These are phyloP conservation scores for Dendrothele bispora DNA, from an alignment of 768 basidiomycete genomes.

Conservation along the genomic window DNA sequence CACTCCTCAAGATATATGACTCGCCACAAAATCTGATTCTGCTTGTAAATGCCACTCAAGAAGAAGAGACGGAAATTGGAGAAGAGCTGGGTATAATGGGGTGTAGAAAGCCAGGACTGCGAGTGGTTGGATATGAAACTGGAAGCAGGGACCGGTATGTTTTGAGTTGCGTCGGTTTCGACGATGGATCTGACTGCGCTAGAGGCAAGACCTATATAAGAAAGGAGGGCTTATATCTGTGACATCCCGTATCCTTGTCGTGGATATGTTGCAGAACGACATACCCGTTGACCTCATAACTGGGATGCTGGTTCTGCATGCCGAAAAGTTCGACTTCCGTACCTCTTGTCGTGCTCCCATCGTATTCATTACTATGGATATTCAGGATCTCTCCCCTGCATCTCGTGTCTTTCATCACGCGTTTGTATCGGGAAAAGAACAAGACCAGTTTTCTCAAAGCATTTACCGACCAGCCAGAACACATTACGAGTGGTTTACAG, in stretches of 20 bases:
- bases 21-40: constrained; percentile 80
- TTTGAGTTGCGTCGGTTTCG: neutral
- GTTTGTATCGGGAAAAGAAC: constrained; percentile 89
- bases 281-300: constrained; percentile 86
- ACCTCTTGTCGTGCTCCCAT: too few species aligned
- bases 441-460: constrained; percentile 91
- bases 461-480: constrained; percentile 95
- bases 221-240: constrained; percentile 88
- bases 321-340: constrained; percentile 75
- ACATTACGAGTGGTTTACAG: constrained; percentile 89
- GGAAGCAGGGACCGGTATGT: constrained; percentile 73
- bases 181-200: too few species aligned
- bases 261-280: constrained; percentile 88
- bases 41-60: constrained; percentile 78
- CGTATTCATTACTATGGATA: neutral
- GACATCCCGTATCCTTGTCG: constrained; percentile 91
- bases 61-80: constrained; percentile 89
- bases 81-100: constrained; percentile 94
- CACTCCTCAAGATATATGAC: constrained; percentile 91
- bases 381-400: constrained; percentile 79
- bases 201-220: constrained; percentile 82
- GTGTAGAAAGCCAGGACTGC: constrained; percentile 81
- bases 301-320: constrained; percentile 87
- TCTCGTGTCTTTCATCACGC: constrained; percentile 90
- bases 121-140: constrained; percentile 82